phyloP scores from a whole-genome alignment of 805 yeast genomes.

The Saccharomycopsis selenospora region DNA sequence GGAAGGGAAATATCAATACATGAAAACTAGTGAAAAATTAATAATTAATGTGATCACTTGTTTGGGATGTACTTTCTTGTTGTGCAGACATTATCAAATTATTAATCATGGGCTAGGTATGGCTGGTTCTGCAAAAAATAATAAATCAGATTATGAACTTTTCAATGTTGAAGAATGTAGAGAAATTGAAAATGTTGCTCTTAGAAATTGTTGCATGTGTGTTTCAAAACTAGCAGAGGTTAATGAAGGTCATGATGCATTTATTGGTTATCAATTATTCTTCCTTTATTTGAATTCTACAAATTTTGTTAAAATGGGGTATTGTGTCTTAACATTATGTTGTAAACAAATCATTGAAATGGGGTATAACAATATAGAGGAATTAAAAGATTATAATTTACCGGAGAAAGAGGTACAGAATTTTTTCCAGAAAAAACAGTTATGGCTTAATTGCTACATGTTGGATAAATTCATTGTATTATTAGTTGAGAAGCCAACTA shows the following conservation, averaged over 20 bases:
- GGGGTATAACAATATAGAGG: not conserved
- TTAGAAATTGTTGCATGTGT: not conserved
- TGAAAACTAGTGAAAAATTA: not conserved
- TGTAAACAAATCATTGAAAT: not conserved
- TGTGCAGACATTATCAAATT: not conserved
- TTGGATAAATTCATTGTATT: not conserved
- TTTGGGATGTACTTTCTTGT: not conserved
- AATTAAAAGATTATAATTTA: not conserved
- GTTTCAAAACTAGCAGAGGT: not conserved
- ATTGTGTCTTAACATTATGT: not conserved
- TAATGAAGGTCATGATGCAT: not conserved
- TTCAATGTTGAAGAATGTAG: not conserved
- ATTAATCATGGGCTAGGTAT: not conserved
- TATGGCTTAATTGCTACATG: not conserved
- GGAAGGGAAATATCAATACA: not conserved
- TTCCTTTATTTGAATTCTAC: not conserved
- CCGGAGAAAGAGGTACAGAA: not conserved
- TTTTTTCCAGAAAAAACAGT: not conserved
- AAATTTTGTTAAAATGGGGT: not conserved
- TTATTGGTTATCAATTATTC: not conserved
- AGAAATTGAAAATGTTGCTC: not conserved
- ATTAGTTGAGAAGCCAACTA: not conserved
- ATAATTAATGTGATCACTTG: not conserved
- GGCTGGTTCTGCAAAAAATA: no score
- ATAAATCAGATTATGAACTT: not conserved